Evolutionary conservation across 202 grass and related monocot genomes (phyloP).

Genomic region (Sporobolus alterniflorus): DNA sequence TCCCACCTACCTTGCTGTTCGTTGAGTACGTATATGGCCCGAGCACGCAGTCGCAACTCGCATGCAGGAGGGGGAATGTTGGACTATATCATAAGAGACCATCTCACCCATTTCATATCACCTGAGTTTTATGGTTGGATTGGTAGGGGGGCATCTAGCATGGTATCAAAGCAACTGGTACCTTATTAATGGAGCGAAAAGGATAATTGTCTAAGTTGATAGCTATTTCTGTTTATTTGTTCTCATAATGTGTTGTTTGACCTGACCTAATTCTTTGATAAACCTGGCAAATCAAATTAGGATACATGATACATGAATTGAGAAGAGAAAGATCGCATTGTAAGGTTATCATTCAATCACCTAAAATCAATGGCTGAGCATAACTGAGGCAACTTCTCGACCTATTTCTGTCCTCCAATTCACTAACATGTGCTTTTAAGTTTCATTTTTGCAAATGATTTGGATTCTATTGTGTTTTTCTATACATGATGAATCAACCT

Average conservation of each 20-base stretch:
- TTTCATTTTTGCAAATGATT: not conserved
- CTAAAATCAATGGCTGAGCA: not conserved
- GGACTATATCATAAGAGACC: no score
- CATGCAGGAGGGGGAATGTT: no score
- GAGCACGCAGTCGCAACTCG: no score
- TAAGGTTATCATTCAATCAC: not conserved
- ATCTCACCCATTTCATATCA: no score
- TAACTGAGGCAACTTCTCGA: not conserved
- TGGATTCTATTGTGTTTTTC: not conserved
- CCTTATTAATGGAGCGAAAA: not conserved
- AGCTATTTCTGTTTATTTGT: conserved; percentile 17
- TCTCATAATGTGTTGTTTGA: conserved; percentile 11
- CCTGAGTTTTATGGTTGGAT: no score
- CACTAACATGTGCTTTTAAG: not conserved
- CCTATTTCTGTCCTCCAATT: not conserved
- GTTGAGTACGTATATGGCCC: no score
- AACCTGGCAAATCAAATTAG: not conserved
- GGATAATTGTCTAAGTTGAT: conserved; percentile 1
- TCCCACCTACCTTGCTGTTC: no score
- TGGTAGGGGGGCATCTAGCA: no score
- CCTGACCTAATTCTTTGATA: not conserved
- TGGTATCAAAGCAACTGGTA: not conserved
- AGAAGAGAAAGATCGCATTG: not conserved
- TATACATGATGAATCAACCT: conserved; percentile 7
- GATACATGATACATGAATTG: not conserved